phyloP scores from a whole-genome alignment of 768 basidiomycete genomes.

The Leucosporidium creatinivorum region DNA sequence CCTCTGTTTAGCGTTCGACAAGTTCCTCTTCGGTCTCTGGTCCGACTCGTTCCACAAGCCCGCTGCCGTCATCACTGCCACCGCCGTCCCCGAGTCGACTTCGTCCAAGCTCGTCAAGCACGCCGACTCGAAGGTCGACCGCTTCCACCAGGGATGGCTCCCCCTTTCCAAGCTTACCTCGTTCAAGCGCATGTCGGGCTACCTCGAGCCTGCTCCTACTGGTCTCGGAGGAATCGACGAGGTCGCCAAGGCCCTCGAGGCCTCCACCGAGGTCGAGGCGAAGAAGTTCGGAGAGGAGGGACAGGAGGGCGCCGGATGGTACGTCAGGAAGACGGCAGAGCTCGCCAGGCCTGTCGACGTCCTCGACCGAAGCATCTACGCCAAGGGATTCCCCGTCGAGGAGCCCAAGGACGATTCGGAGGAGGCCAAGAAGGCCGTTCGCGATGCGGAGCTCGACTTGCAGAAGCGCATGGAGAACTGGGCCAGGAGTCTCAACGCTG shows the following conservation, averaged over 20 bases:
- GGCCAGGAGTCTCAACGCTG: constrained; percentile 59
- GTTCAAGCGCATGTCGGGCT: constrained; percentile 88
- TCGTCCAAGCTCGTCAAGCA: not conserved
- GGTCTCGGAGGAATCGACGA: constrained; percentile 54
- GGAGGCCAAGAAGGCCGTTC: constrained; percentile 15
- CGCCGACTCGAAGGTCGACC: constrained; percentile 19
- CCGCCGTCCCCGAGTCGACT: constrained; percentile 18
- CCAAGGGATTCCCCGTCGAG: constrained; percentile 39
- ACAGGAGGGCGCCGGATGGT: constrained; percentile 26
- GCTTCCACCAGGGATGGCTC: constrained; percentile 58
- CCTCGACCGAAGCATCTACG: constrained; percentile 79
- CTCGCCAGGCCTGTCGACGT: constrained; percentile 42
- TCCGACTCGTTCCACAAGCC: constrained; percentile 26
- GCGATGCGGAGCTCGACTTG: constrained; percentile 44
- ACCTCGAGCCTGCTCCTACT: constrained; percentile 44
- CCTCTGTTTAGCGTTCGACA: constrained; percentile 42
- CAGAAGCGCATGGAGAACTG: constrained; percentile 71
- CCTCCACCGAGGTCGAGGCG: constrained; percentile 42
- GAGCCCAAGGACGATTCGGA: constrained; percentile 24
- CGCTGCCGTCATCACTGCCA: constrained; percentile 21
- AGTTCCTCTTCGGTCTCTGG: constrained; percentile 33
- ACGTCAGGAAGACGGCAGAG: constrained; percentile 24
- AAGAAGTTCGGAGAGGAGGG: constrained; percentile 26
- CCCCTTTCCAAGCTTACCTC: constrained; percentile 76
- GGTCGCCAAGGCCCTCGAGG: constrained; percentile 60